phyloP scores from a whole-genome alignment of 2,329 filamentous ascomycete genomes.

The Aspergillus phoenicis region DNA sequence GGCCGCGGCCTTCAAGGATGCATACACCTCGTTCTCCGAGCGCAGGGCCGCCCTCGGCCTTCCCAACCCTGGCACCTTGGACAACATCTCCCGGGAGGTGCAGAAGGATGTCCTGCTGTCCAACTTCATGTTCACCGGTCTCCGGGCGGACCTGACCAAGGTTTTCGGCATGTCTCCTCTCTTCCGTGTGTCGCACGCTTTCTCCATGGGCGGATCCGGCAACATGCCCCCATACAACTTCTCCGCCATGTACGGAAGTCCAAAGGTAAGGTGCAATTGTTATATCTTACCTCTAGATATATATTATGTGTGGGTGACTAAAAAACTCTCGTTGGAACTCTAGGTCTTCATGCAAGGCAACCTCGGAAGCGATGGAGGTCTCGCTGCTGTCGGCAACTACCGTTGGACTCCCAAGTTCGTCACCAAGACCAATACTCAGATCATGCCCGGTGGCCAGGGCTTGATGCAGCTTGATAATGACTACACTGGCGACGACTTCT shows the following conservation, averaged over 20 bases:
- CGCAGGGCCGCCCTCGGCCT: constrained; percentile 85
- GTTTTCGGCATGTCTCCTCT: constrained; percentile 89
- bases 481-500: constrained; percentile 92
- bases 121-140: constrained; percentile 94
- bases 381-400: constrained; percentile 90
- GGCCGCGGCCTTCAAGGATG: constrained; percentile 70
- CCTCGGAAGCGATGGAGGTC: constrained; percentile 85
- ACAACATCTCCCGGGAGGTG: constrained; percentile 86
- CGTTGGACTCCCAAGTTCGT: constrained; percentile 79
- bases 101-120: constrained; percentile 94
- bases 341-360: constrained; percentile 96
- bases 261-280: constrained; percentile 66
- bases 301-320: neutral
- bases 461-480: constrained; percentile 95
- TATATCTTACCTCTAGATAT: neutral
- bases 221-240: constrained; percentile 89
- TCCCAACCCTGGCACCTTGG: constrained; percentile 88
- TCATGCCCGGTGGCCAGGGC: constrained; percentile 77
- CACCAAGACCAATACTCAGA: constrained; percentile 84
- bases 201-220: constrained; percentile 86
- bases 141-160: constrained; percentile 96
- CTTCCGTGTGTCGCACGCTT: constrained; percentile 97
- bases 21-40: constrained; percentile 78
- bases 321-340: constrained; percentile 12
- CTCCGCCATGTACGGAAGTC: constrained; percentile 88